A percentile compares a stretch with the other conserved stretches of the same genome.
These are phyloP conservation scores for Chalciporus sp. DNA, from an alignment of 1,284 basidiomycete species.

Conservation along the genomic window DNA sequence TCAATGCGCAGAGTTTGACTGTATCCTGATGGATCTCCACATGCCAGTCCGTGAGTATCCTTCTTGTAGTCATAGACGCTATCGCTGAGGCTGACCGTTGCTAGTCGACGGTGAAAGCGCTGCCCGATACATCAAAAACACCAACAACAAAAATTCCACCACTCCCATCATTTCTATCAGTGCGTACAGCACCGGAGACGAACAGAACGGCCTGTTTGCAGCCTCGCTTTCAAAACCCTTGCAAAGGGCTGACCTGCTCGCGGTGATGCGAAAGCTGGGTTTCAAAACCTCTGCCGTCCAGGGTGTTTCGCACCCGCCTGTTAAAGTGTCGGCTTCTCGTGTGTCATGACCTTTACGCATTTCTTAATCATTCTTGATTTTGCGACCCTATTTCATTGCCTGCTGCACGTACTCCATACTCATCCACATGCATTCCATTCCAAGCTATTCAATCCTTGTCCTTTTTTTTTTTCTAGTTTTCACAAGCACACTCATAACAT, in stretches of 20 bases:
- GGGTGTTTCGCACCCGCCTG: slow-evolving; percentile 46
- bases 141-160: slow-evolving; percentile 87
- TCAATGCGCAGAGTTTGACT: slow-evolving; percentile 70
- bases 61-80: neutral
- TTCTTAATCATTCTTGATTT: slow-evolving; percentile 29
- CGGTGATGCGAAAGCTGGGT: slow-evolving; percentile 80
- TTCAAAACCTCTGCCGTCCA: slow-evolving; percentile 85
- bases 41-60: slow-evolving; percentile 81
- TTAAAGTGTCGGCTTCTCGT: slow-evolving; percentile 51
- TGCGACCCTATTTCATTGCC: slow-evolving; percentile 38
- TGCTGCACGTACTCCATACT: slow-evolving; percentile 36
- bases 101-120: slow-evolving; percentile 90
- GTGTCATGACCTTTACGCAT: slow-evolving; percentile 30
- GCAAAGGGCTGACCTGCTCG: slow-evolving; percentile 81
- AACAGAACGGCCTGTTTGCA: slow-evolving; percentile 79
- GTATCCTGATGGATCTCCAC: slow-evolving; percentile 87
- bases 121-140: slow-evolving; percentile 91
- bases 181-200: slow-evolving; percentile 76
- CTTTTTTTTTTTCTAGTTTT: slow-evolving; percentile 16
- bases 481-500: slow-evolving; percentile 34
- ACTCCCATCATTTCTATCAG: slow-evolving; percentile 94
- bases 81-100: slow-evolving; percentile 7
- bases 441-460: slow-evolving; percentile 15
- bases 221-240: slow-evolving; percentile 88
- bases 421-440: slow-evolving; percentile 30